These are phyloP conservation scores for Oxytropis ochrocephala DNA, from an alignment of 306 rosid genomes.

Conservation along the genomic window DNA sequence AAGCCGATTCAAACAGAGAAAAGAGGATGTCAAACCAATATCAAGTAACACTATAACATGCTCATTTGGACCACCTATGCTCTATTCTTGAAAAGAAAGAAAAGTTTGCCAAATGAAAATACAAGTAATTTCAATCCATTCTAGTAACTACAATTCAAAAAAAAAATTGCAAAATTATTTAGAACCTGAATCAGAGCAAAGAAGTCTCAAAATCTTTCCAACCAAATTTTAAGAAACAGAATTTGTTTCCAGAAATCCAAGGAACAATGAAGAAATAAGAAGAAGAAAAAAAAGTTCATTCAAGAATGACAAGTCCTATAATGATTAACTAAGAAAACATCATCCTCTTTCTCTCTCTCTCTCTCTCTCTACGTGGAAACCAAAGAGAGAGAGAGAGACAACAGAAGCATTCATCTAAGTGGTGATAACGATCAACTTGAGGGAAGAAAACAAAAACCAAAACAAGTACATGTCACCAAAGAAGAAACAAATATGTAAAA, in stretches of 20 bases:
- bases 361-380: neutral
- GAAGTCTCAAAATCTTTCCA: neutral
- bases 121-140: neutral
- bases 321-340: constrained; percentile 7
- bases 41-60: neutral
- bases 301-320: neutral
- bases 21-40: neutral
- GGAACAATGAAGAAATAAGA: neutral
- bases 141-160: neutral
- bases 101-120: neutral
- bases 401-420: neutral
- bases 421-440: neutral
- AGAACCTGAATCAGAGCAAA: constrained; percentile 21
- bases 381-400: neutral
- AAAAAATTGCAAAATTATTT: neutral
- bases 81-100: neutral
- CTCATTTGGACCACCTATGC: too few species aligned
- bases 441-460: neutral
- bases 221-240: neutral
- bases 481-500: neutral
- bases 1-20: too few species aligned
- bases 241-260: constrained; percentile 7
- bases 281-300: neutral
- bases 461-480: neutral
- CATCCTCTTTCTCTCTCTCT: neutral